phyloP scores from a whole-genome alignment of 495 filamentous ascomycete species.

The Podospora pseudoanserina region DNA sequence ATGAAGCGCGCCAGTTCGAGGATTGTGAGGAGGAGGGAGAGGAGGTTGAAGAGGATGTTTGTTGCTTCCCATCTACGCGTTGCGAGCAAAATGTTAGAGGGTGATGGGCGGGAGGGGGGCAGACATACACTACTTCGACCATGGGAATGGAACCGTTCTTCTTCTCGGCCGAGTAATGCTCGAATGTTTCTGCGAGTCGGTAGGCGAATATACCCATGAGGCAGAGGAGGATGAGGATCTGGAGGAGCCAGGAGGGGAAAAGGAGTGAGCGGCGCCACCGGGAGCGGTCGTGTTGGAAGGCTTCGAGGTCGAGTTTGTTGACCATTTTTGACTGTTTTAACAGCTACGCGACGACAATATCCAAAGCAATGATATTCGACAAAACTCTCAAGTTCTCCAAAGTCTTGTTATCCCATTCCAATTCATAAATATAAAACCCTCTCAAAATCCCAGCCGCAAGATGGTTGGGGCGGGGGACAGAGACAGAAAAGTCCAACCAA shows the following conservation, averaged over 20 bases:
- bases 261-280: slow-evolving; percentile 41
- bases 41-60: slow-evolving; percentile 41
- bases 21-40: slow-evolving; percentile 41
- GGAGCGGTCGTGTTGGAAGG: slow-evolving; percentile 42
- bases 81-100: neutral
- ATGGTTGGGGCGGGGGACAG: too few species aligned
- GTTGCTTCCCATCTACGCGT: slow-evolving; percentile 43
- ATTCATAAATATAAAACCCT: neutral
- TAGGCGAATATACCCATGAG: slow-evolving; percentile 49
- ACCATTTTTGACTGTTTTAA: slow-evolving; percentile 8
- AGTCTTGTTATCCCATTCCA: neutral
- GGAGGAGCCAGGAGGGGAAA: slow-evolving; percentile 40
- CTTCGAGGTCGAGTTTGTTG: slow-evolving; percentile 34
- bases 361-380: neutral
- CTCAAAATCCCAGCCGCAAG: too few species aligned
- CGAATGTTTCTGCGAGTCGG: slow-evolving; percentile 41
- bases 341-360: neutral
- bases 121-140: slow-evolving; percentile 47
- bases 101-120: neutral
- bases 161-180: slow-evolving; percentile 37
- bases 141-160: slow-evolving; percentile 35
- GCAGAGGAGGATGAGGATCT: slow-evolving; percentile 37
- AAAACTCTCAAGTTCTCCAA: neutral
- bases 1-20: slow-evolving; percentile 40
- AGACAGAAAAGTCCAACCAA: neutral